Evolutionary conservation across 2,329 filamentous ascomycete species (phyloP), one percentile per base, ranked within the genome.

Genomic region (Aspergillus pseudotamarii): DNA sequence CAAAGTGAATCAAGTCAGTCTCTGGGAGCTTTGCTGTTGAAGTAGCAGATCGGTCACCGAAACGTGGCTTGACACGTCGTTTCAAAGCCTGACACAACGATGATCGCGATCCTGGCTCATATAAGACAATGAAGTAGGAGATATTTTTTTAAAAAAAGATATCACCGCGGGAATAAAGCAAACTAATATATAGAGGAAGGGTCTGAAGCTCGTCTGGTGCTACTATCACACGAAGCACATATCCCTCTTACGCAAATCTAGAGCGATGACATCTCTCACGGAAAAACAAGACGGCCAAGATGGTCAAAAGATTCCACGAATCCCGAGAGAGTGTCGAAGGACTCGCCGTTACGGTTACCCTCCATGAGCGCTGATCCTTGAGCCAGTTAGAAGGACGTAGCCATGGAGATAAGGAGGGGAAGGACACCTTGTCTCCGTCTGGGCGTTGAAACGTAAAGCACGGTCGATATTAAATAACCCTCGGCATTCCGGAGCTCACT

Each of bases 261-360:
- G n/a, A 32, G 32, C 16, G 28, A 30, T 50, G 36, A 45, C 45
- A 61, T 50, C 48, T 50, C 23, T 38, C 36, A 26, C 38, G 61
- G 57, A 57, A 34, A 63, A 63, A 63, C 23, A 41, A 55, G 51
- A 55, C 34, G 51, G 51, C 51, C 51, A 55, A 55, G 9, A 56
- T 19, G 43, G 6, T 12, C 16, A n/a, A 50, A 59, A 11, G 30
- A 57, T 59, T 60, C 61, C 61, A 63, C 57, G 61, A 63, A 63
- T 63, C 46, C 21, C 28, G 55, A 46, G 28, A 21, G 36, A 34
- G 48, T 19, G 19, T 51, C 10, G 19, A 23, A 34, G 32, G 4
- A 12, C 9, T 32, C 8, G 21, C 28, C 30, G 48, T 32, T 34
- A 32, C 28, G 19, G 48, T 19, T 12, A 32, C 12, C 48, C 0